These are phyloP conservation scores for Oropetium thomaeum DNA, from an alignment of 176 grass and related monocot genomes.

Conservation along the genomic window DNA sequence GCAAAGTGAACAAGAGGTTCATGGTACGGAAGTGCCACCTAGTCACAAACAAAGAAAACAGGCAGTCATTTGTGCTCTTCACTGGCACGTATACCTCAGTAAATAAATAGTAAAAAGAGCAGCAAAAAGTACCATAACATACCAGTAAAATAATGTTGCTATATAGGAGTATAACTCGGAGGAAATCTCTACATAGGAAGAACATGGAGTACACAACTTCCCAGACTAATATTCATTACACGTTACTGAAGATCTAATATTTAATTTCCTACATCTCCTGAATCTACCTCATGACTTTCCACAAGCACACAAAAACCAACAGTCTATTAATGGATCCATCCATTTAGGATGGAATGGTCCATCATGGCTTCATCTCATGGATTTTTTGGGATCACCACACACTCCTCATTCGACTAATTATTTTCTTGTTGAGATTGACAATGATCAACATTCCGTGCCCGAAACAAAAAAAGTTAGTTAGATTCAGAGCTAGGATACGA, in stretches of 20 bases:
- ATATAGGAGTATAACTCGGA: neutral
- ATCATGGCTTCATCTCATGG: neutral
- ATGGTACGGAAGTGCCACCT: constrained; percentile 76
- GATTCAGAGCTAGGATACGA: neutral
- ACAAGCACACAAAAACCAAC: neutral
- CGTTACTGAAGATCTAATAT: neutral
- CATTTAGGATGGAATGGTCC: neutral
- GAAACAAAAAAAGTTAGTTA: neutral
- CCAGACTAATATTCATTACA: neutral
- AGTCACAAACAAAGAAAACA: constrained; percentile 33
- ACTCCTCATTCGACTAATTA: neutral
- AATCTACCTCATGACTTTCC: constrained; percentile 4
- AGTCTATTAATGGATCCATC: neutral
- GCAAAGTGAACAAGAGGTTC: constrained; percentile 98
- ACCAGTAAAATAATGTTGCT: neutral
- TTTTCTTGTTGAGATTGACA: neutral
- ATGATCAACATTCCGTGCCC: neutral
- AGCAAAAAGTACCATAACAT: neutral
- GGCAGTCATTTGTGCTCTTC: neutral
- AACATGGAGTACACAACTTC: neutral
- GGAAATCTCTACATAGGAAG: neutral
- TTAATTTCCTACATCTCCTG: neutral
- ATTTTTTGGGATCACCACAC: neutral
- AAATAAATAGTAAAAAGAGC: constrained; percentile 21
- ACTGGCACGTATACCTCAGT: neutral